A percentile compares a stretch with the other conserved stretches of the same genome.
These are phyloP conservation scores for Crepidotus variabilis DNA, from an alignment of 768 basidiomycete species.

Conservation along the genomic window DNA sequence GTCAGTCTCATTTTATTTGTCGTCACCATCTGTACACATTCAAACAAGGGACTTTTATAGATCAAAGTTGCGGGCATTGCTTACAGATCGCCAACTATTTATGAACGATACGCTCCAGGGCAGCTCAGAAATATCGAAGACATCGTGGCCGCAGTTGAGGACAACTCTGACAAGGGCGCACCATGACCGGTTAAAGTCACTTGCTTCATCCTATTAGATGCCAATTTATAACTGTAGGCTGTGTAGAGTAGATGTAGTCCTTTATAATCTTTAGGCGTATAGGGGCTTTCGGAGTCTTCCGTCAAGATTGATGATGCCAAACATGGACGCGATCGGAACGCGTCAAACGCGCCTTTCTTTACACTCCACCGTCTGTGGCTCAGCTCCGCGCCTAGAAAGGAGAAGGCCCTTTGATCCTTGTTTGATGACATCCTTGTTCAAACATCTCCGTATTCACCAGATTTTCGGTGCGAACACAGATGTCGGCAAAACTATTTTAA, in stretches of 20 bases:
- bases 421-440: slow-evolving; percentile 79
- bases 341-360: neutral
- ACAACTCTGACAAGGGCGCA: neutral
- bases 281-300: neutral
- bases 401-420: neutral
- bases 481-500: slow-evolving; percentile 92
- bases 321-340: neutral
- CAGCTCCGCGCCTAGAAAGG: neutral
- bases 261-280: neutral
- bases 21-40: neutral
- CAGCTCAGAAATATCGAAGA: slow-evolving; percentile 32
- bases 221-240: too few relatives aligned
- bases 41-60: slow-evolving; percentile 27
- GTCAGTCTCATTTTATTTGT: slow-evolving; percentile 35
- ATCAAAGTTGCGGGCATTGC: slow-evolving; percentile 68
- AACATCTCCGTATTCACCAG: slow-evolving; percentile 82
- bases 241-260: too few relatives aligned
- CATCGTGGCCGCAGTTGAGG: slow-evolving; percentile 6
- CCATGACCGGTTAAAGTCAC: neutral
- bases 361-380: neutral
- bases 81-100: slow-evolving; percentile 46
- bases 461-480: slow-evolving; percentile 96
- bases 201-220: neutral
- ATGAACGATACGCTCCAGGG: slow-evolving; percentile 53
- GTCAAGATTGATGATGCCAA: neutral